phyloP scores from a whole-genome alignment of 2,329 filamentous ascomycete genomes.

The Cordyceps fumosorosea region DNA sequence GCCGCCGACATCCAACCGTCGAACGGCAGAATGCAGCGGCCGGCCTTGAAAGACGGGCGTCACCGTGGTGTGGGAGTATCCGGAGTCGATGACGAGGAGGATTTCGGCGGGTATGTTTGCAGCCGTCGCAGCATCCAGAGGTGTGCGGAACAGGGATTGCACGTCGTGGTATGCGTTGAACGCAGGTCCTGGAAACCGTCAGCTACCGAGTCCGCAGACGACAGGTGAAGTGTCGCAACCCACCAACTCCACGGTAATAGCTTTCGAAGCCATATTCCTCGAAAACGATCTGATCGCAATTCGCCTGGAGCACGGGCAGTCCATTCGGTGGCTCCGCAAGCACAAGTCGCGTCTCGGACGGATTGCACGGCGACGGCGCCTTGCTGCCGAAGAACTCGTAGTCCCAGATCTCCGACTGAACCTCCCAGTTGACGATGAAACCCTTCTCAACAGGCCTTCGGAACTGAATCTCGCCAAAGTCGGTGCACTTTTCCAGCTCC shows the following conservation, averaged over 20 bases:
- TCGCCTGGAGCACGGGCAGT: constrained; percentile 71
- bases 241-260: constrained; percentile 71
- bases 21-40: constrained; percentile 72
- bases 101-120: constrained; percentile 61
- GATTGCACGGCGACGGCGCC: constrained; percentile 63
- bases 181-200: constrained; percentile 48
- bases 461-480: constrained; percentile 85
- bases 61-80: constrained; percentile 88
- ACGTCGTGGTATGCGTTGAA: constrained; percentile 81
- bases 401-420: constrained; percentile 93
- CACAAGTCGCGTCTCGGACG: constrained; percentile 73
- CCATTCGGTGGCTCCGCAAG: constrained; percentile 83
- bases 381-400: constrained; percentile 70
- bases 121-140: constrained; percentile 37
- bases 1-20: constrained; percentile 83
- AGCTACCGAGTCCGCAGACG: background rate
- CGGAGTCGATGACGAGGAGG: constrained; percentile 82
- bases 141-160: constrained; percentile 60
- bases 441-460: constrained; percentile 89
- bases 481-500: constrained; percentile 70
- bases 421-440: constrained; percentile 94
- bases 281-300: constrained; percentile 94
- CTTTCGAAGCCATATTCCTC: constrained; percentile 92
- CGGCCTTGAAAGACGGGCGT: constrained; percentile 78
- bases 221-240: background rate